Conservation (phyloP, 176 grass and related monocot genomes). For the Eragrostis nindensis region DNA sequence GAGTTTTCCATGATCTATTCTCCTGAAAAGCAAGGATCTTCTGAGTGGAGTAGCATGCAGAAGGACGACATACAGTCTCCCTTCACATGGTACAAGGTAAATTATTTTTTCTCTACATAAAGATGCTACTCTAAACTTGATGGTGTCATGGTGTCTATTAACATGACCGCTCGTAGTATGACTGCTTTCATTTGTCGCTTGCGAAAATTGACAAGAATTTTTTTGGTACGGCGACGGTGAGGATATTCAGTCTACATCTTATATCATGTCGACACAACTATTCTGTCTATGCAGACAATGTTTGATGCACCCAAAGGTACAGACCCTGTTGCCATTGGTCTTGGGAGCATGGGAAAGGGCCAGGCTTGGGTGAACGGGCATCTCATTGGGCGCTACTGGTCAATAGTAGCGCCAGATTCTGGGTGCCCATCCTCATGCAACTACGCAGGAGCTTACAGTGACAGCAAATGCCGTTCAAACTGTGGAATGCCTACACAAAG, state of each 20-base stretch:
- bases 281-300: constrained; percentile 52
- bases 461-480: constrained; percentile 79
- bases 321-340: constrained; percentile 73
- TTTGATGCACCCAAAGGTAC: constrained; percentile 83
- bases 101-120: constrained; percentile 24
- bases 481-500: constrained; percentile 92
- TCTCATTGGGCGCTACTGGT: constrained; percentile 90
- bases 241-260: constrained; percentile 12
- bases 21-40: constrained; percentile 64
- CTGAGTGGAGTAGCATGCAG: constrained; percentile 69
- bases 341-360: constrained; percentile 97
- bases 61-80: constrained; percentile 48
- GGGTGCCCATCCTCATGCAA: constrained; percentile 73
- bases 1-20: constrained; percentile 74
- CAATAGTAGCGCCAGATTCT: constrained; percentile 63
- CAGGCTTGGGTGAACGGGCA: constrained; percentile 94
- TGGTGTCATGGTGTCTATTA: constrained; percentile 23
- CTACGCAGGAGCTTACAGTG: constrained; percentile 73
- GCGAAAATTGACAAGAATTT: neutral
- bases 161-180: neutral
- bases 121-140: neutral
- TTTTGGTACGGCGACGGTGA: neutral
- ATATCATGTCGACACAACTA: constrained; percentile 12
- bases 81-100: constrained; percentile 97
- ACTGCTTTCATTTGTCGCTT: neutral